phyloP scores from a whole-genome alignment of 1,284 basidiomycete genomes.

The Veloboletus limbatus region DNA sequence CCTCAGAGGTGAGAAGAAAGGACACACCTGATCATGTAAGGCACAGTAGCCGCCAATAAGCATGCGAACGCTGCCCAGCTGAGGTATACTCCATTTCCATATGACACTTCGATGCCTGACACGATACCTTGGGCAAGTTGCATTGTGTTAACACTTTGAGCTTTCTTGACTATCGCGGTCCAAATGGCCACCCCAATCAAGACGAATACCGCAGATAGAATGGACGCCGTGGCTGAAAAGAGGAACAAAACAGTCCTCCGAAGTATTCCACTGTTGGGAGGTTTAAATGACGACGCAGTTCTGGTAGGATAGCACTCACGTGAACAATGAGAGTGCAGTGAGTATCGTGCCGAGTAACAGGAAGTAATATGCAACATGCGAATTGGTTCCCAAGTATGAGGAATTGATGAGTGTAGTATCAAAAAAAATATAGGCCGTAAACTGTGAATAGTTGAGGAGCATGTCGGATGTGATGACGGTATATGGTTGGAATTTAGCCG shows the following conservation, averaged over 20 bases:
- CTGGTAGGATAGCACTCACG: conserved; percentile 37
- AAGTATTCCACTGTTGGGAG: conserved; percentile 53
- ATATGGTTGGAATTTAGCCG: conserved; percentile 59
- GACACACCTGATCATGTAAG: conserved; percentile 68
- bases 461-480: conserved; percentile 63
- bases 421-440: conserved; percentile 54
- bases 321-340: conserved; percentile 59
- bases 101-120: conserved; percentile 59
- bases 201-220: conserved; percentile 58
- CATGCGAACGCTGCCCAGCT: conserved; percentile 70
- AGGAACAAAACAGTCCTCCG: conserved; percentile 67
- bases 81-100: conserved; percentile 61
- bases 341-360: conserved; percentile 69
- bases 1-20: not conserved
- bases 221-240: conserved; percentile 59
- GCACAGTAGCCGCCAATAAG: conserved; percentile 59
- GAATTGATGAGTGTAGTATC: conserved; percentile 59
- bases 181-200: conserved; percentile 72
- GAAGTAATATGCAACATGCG: conserved; percentile 72
- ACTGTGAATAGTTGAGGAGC: conserved; percentile 53
- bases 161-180: conserved; percentile 70
- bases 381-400: conserved; percentile 57
- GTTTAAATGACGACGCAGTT: conserved; percentile 9
- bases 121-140: conserved; percentile 43
- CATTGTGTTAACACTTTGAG: conserved; percentile 54